These are phyloP conservation scores for Lumnitzera racemosa DNA, from an alignment of 345 rosid genomes.

Conservation along the genomic window DNA sequence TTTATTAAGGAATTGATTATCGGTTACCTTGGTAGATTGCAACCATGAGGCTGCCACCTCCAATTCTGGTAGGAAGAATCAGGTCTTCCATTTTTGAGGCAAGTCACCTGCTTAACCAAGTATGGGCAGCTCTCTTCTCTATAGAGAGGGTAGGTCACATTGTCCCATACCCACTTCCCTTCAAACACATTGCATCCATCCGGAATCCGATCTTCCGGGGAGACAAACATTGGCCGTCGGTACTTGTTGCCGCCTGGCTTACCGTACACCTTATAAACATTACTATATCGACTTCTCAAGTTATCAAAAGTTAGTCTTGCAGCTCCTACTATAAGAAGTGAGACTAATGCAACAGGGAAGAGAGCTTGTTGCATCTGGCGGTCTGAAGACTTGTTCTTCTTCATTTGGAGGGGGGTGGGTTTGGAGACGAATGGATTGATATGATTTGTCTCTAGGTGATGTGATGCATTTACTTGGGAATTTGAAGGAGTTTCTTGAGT, in stretches of 20 bases:
- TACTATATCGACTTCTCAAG: conserved; percentile 42
- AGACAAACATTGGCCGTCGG: conserved; percentile 35
- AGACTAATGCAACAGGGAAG: conserved; percentile 42
- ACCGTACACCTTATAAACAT: conserved; percentile 20
- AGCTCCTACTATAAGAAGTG: conserved; percentile 47
- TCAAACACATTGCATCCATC: conserved; percentile 66
- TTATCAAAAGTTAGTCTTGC: conserved; percentile 41
- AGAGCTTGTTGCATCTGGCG: conserved; percentile 55
- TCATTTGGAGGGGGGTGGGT: neutral
- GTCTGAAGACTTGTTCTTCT: conserved; percentile 31
- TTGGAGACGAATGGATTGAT: neutral
- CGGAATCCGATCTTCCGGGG: conserved; percentile 40
- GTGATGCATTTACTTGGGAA: too few species aligned
- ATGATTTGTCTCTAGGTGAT: neutral
- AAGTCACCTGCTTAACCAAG: conserved; percentile 81
- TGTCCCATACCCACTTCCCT: conserved; percentile 93
- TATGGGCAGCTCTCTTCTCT: conserved; percentile 75
- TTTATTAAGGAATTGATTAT: neutral
- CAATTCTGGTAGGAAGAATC: conserved; percentile 75
- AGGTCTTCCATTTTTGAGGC: conserved; percentile 71
- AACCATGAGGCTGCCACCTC: conserved; percentile 79
- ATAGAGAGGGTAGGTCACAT: conserved; percentile 63
- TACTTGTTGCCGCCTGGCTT: conserved; percentile 14
- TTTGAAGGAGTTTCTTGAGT: conserved; percentile 18
- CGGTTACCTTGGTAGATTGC: conserved; percentile 63